Base-by-base conservation (phyloP, 192 early-diverging fungal species). In the Coemansia nantahalensis region DNA sequence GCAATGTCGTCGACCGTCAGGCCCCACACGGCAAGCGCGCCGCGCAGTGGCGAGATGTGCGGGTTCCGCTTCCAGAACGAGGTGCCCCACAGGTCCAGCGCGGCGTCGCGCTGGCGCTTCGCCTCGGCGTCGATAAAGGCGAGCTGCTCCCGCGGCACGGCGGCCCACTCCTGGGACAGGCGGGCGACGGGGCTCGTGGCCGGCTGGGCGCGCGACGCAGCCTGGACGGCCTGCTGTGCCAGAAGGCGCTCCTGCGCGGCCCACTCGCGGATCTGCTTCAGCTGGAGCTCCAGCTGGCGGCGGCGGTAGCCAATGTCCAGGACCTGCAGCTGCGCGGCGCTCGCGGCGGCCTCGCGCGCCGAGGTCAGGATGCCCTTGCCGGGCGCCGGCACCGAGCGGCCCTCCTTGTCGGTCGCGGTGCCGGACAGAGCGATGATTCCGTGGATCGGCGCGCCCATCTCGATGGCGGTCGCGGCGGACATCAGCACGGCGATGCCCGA, bases 341-440 rank as follows among this genome's bases (percentile, higher is more conserved):
- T 80, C 21, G 59, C 50, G 0, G 35, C 15, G 1, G 35, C 39
- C 40, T 94, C 90, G 30, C 90, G 81, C 38, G 94, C 94, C 34
- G 92, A 92, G 23, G 92, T 93, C 48, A 97, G 75, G 45, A 97
- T 84, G 75, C 94, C 94, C 65, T 92, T 86, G 18, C 94, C 94
- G 55, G 94, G 94, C 37, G 94, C 94, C 31, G 94, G 94, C 35
- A 97, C 84, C n/a, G 91, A 94, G 34, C 94, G 86, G 45, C 92
- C 91, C 74, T 94, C 86, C 84, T 97, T 97, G 74, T 97, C 94
- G 33, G 89, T 91, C 21, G 94, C 92, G 40, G 92, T 97, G 79
- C 83, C 87, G 44, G 85, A 84, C 57, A 86, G 75, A 21, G 86
- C 92, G 48, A 97, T 72, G 51, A 97, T 86, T 69, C 86, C 94